Evolutionary conservation across 495 filamentous ascomycete genomes (phyloP).

Genomic region (Penicillium turbatum): DNA sequence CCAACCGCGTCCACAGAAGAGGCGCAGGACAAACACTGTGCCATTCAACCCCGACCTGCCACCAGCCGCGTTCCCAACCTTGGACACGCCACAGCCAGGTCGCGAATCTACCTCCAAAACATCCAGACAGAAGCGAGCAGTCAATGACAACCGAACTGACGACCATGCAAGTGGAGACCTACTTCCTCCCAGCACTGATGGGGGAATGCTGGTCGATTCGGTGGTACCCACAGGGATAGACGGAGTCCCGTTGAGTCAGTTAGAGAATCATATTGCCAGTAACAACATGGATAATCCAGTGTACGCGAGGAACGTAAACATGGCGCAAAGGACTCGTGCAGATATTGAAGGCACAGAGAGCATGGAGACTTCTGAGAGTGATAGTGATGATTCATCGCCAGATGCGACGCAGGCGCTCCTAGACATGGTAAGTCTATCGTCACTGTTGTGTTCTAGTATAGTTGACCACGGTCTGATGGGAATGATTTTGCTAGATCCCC

Average conservation of each 20-base stretch:
- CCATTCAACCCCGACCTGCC: constrained; percentile 38
- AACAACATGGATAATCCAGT: constrained; percentile 35
- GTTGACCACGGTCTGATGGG: background rate
- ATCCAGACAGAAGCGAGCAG: background rate
- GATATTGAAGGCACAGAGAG: constrained; percentile 14
- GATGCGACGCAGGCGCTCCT: constrained; percentile 6
- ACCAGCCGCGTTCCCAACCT: constrained; percentile 43
- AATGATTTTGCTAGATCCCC: background rate
- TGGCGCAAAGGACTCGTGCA: constrained; percentile 15
- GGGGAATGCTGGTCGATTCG: too few relatives aligned
- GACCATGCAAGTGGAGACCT: background rate
- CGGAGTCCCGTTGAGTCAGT: constrained; percentile 10
- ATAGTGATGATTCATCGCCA: constrained; percentile 9
- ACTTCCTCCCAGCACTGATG: too few relatives aligned
- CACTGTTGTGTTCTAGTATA: background rate
- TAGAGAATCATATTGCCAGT: constrained; percentile 31
- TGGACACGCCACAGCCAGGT: constrained; percentile 18
- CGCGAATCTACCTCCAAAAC: background rate
- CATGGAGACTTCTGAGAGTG: constrained; percentile 18
- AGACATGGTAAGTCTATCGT: constrained; percentile 12
- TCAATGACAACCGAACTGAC: background rate
- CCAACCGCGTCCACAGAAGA: background rate
- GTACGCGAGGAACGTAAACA: constrained; percentile 35
- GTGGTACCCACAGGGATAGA: background rate
- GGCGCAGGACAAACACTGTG: constrained; percentile 12